A percentile compares a stretch with the other conserved stretches of the same genome.
These are phyloP conservation scores for Castanea mollissima DNA, from an alignment of 306 rosid genomes.

Conservation along the genomic window DNA sequence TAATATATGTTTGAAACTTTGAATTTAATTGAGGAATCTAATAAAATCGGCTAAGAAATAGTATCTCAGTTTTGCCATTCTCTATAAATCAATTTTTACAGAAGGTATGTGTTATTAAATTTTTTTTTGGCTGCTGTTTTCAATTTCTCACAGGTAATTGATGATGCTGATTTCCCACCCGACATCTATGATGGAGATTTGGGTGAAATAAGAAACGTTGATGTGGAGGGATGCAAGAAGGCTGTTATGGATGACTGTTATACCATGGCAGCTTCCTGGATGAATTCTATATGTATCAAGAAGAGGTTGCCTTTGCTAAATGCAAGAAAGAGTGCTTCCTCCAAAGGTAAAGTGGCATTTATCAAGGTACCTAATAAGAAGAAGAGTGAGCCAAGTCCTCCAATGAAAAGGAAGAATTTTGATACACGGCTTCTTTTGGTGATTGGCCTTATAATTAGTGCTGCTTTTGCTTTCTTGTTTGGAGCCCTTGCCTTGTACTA, in stretches of 20 bases:
- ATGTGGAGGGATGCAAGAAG: constrained; percentile 31
- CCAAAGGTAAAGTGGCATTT: constrained; percentile 28
- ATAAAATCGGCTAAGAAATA: too few species aligned
- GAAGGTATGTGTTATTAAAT: too few species aligned
- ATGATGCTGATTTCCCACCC: constrained; percentile 31
- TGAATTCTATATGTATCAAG: constrained; percentile 16
- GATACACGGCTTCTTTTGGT: constrained; percentile 14
- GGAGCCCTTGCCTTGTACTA: constrained; percentile 32
- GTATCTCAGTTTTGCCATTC: too few species aligned
- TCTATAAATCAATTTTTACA: too few species aligned
- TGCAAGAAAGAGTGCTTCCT: constrained; percentile 36
- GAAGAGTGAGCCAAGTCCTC: not conserved
- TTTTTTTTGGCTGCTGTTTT: too few species aligned
- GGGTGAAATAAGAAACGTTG: not conserved
- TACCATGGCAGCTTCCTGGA: constrained; percentile 27
- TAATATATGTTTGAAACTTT: too few species aligned
- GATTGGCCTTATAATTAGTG: constrained; percentile 24
- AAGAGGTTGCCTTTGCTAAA: constrained; percentile 33
- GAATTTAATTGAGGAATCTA: too few species aligned
- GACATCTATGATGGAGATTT: not conserved
- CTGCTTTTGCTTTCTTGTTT: constrained; percentile 28
- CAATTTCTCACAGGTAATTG: not conserved
- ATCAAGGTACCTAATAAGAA: constrained; percentile 6
- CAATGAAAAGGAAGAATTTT: constrained; percentile 6
- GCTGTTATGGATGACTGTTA: constrained; percentile 28